Evolutionary conservation across 1,139 yeast genomes (phyloP), one percentile per base, ranked within the genome.

Genomic region (Yamadazyma aaseri): DNA sequence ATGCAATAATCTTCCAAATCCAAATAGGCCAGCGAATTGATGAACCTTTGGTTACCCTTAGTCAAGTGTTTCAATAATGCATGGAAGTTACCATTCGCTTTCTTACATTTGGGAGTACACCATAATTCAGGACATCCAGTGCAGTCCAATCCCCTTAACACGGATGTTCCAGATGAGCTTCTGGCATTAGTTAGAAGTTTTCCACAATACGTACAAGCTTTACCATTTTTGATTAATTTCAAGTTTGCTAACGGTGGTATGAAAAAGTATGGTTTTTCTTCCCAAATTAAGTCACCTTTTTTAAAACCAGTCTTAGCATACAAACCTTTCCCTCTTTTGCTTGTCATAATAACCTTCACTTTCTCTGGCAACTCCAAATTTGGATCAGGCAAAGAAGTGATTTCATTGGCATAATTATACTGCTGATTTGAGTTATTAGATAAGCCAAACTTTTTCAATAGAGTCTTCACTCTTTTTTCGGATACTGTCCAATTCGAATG

Each of bases 151-250:
- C 86, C 83, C 45, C 65, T 68, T 41, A 69, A 58, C 10, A 71
- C 58, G 2, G 55, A 43, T 50, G 65, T 36, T 6, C 57, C 53
- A 8, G 60, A 42, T 10, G 46, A 47, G 14, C 53, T 55, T 26
- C 40, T 37, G 3, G 51, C 34, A 33, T 51, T 53, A 17, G 72
- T 70, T 30, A 84, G 60, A 3, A 83, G 68, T 29, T 73, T 71
- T 1, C 95, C 90, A 63, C 97, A 90, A 50, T 75, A 73, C 2
- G 90, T 71, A 55, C 97, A 90, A 3, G 90, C 87, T 47, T 77
- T 77, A 0, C 94, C 90, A 13, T 63, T 55, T 33, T 75, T 71
- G 43, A 86, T 76, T 39, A 86, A 61, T 31, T 76, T 71, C 21
- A 79, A 58, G 42, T 82, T 75, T 12, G 85, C 92, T 47, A 86